Evolutionary conservation across 2,329 filamentous ascomycete species (phyloP), one percentile per base, ranked within the genome.

Genomic region (Calonectria fujianensis): DNA sequence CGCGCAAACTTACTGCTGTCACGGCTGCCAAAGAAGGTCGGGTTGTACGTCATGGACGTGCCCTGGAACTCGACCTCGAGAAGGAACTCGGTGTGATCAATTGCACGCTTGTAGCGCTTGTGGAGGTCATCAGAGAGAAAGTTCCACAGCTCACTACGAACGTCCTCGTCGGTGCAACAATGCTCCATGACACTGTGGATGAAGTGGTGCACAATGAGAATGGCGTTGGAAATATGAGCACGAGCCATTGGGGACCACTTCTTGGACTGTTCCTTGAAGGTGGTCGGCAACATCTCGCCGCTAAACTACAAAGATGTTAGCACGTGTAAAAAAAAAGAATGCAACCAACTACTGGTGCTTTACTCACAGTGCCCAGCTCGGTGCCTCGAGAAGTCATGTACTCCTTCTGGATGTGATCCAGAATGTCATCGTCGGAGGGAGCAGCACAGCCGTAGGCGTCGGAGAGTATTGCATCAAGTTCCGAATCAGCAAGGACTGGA

Each of bases 131-230:
- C 87, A 1, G 87, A 72, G 0, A 93, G 77, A 1, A 91, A 70
- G 0, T 39, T 39, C 80, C 85, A 85, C 0, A 94, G 76, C n/a
- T 86, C 82, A 0, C 83, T 76, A 0, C 85, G 82, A 1, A 92
- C 84, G 0, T 77, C 77, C 1, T 78, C 52, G 61, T 93, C 89
- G 0, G 82, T 78, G 61, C 89, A 91, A 9, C 88, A 81, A 0
- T 78, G 57, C 0, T 80, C 71, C 3, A 94, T 82, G 0, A 89
- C 81, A 0, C 76, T 79, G 2, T 72, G 66, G 66, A 92, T 89
- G 80, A 90, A 93, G 2, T 83, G 71, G 59, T 93, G 91, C 0
- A 92, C 87, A 0, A 89, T 72, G 0, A 84, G 67, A 7, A 93
- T 89, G 3, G 88, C 83, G 32, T 89, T 87, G 73, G 87, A 88